These are phyloP conservation scores for Brassica napus DNA, from an alignment of 345 rosid genomes.

Conservation along the genomic window DNA sequence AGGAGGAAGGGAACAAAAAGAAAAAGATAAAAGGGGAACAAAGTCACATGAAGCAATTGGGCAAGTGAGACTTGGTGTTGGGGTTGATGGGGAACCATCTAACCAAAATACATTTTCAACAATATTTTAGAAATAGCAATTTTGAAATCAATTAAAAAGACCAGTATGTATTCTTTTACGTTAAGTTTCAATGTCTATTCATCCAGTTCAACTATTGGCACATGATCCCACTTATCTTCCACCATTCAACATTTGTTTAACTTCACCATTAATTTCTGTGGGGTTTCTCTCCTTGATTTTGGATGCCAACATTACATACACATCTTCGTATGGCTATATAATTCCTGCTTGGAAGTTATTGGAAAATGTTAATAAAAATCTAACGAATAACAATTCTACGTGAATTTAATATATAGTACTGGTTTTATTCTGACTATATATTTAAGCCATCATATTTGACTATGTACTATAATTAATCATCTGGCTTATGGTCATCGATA, in stretches of 20 bases:
- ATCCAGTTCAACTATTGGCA: slow-evolving; percentile 40
- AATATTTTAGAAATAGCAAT: neutral
- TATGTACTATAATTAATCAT: neutral
- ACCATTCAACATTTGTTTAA: slow-evolving; percentile 32
- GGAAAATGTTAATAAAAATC: neutral
- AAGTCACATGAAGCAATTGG: slow-evolving; percentile 39
- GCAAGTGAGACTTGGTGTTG: slow-evolving; percentile 28
- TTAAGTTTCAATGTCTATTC: slow-evolving; percentile 27
- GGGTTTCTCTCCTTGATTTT: slow-evolving; percentile 34
- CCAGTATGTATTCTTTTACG: slow-evolving; percentile 8
- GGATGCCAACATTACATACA: slow-evolving; percentile 16
- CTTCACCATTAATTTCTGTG: slow-evolving; percentile 35
- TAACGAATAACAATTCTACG: neutral
- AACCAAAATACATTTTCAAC: slow-evolving; percentile 25
- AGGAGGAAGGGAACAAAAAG: neutral
- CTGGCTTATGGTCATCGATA: neutral
- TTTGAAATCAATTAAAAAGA: neutral
- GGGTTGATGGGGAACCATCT: slow-evolving; percentile 39
- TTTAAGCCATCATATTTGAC: slow-evolving; percentile 22
- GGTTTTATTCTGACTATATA: neutral
- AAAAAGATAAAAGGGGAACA: slow-evolving; percentile 23
- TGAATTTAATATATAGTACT: neutral
- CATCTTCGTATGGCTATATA: neutral
- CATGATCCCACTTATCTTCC: slow-evolving; percentile 44
- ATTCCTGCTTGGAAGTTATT: neutral